Conservation (phyloP, 169 alveolate species). For the Toxoplasma gondii region DNA sequence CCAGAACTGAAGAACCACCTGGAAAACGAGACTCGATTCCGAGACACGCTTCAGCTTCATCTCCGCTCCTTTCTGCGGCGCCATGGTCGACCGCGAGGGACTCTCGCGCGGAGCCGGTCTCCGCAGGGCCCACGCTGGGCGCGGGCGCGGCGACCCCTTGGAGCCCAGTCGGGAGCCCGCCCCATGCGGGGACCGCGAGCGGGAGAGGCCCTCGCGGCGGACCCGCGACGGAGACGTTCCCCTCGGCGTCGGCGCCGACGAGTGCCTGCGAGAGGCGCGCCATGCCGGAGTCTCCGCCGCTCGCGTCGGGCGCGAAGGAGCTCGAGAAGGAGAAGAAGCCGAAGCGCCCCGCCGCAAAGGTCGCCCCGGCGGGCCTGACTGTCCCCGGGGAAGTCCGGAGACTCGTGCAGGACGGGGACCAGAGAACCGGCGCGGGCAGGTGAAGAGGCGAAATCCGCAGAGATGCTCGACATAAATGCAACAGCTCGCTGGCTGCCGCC, state of each 20-base stretch:
- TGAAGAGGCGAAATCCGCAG: slow-evolving; percentile 41
- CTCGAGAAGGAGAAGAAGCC: background rate
- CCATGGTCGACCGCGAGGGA: background rate
- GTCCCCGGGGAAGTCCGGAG: background rate
- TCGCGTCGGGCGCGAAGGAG: background rate
- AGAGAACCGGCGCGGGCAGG: slow-evolving; percentile 41
- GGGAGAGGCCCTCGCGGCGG: background rate
- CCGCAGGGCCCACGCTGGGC: background rate
- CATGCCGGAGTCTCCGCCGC: background rate
- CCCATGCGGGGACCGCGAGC: background rate
- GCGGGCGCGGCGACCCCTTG: too few relatives aligned
- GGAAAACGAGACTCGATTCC: too few relatives aligned
- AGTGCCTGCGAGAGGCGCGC: background rate
- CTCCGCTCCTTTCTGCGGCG: too few relatives aligned
- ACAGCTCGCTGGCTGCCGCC: slow-evolving; percentile 22
- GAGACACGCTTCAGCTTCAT: too few relatives aligned
- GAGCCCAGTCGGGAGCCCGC: background rate
- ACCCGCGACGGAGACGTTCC: background rate
- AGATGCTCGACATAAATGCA: background rate
- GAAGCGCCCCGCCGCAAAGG: background rate
- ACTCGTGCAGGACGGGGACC: background rate
- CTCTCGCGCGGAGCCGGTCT: background rate
- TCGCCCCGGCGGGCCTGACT: background rate
- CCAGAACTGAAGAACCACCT: too few relatives aligned
- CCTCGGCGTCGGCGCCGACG: background rate